Base-by-base conservation (phyloP, 805 yeast genomes). In the Yarrowia sp. region DNA sequence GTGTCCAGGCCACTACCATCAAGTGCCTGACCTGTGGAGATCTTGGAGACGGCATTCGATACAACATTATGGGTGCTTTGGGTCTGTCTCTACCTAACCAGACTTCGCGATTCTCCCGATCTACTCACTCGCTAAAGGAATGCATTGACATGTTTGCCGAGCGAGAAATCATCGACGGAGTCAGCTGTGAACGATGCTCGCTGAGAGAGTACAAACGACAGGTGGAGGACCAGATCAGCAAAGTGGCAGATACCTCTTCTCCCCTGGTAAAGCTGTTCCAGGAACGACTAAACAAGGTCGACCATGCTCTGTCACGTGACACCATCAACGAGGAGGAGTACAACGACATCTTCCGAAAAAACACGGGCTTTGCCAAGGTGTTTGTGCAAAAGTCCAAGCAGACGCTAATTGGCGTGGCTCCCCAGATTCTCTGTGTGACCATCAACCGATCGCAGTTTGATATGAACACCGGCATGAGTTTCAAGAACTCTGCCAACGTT, bases 391-490 rank as follows among this genome's bases (percentile, higher is more conserved):
- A 93, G 75, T 86, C 92, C 1, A 92, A 92, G 74, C 97, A 92
- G 72, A 87, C 87, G 28, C 81, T 84, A 71, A 83, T 92, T 68
- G 83, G 91, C 22, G 81, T 92, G 71, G 88, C 92, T 10, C 80
- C 90, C 65, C 74, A 71, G 33, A 69, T 75, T 18, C 79, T 93
- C 51, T 84, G 93, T 64, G 83, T 93, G 48, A 98, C 95, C 74
- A 88, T 93, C 68, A 93, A 93, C 74, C 84, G 99, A 72, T 90
- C 97, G 1, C 97, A 90, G 13, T 93, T 92, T 75, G 98, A 93
- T 74, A 90, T 95, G 65, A 79, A 84, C 65, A 89, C 96, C 0
- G 95, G 89, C 67, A 84, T 83, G 80, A 88, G 91, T 32, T 83
- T 90, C 68, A 93, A 93, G 74, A 92, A 92, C 74, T 85, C 89